Base-by-base conservation (phyloP, 139 green algal genomes). In the Coccomyxa sp. region DNA sequence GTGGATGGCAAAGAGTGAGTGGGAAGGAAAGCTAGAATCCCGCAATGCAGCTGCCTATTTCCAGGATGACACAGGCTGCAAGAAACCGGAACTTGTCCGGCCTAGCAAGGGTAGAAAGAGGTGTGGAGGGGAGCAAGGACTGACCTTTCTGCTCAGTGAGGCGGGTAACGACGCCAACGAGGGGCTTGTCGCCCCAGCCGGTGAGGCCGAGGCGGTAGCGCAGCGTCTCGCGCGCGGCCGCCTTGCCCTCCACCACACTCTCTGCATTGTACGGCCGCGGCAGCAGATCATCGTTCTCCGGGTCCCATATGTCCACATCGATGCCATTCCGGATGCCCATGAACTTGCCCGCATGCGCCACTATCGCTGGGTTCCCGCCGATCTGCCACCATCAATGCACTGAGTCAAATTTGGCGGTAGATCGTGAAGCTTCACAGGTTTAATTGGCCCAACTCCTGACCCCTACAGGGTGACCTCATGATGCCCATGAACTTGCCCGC, bases 301-400 rank as follows among this genome's bases (percentile, higher is more conserved):
- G 96, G 89, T 99, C 92, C 96, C 96, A 99, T 67, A 98, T 96
- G 87, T 99, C 96, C 58, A 85, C 68, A 90, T 99, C 96, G 76
- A 99, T 99, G 82, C 87, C 88, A 66, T 92, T 91, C 21, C 78
- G 85, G 82, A 97, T 96, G 80, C 94, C 94, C 82, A 91, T 90
- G 86, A 97, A 94, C 89, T 96, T 96, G 85, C 86, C 87, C 0
- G 45, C 76, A 51, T 96, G 87, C 12, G 89, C 67, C 0, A 85
- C 88, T 60, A 98, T 90, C 25, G 87, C 85, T 23, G 94, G 88
- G 81, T 91, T 82, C 58, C 87, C 93, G 14, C 84, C 86, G 80
- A 97, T 93, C 88, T 94, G 86, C 89, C 67, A 18, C 45, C 14
- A 16, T 16, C 60, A 71, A 11, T 71, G 63, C 63, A 51, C 38